Percentiles rank a stretch among this genome's conserved stretches.
These are phyloP conservation scores for Umbelopsis sp. DNA, from an alignment of 371 early-diverging fungal species.

Conservation along the genomic window DNA sequence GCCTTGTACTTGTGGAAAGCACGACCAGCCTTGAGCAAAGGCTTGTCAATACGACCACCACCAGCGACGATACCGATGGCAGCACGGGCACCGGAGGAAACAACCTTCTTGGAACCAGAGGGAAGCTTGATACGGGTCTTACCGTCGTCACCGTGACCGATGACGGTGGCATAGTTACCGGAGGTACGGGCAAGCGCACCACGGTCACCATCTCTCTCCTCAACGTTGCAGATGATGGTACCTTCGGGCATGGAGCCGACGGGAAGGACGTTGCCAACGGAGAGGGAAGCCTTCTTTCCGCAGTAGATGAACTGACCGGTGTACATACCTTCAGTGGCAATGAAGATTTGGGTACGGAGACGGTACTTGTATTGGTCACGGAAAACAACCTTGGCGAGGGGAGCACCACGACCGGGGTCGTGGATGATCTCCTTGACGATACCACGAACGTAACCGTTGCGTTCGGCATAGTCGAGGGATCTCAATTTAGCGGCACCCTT, in stretches of 20 bases:
- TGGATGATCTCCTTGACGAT: conserved; percentile 97
- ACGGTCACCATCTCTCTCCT: conserved; percentile 98
- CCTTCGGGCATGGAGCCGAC: conserved; percentile 98
- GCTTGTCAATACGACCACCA: conserved; percentile 99
- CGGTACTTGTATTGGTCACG: conserved; percentile 74
- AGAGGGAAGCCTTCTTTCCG: conserved; percentile 98
- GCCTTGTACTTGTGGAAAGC: conserved; percentile 98
- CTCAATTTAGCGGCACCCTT: conserved; percentile 95
- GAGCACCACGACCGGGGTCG: conserved; percentile 99
- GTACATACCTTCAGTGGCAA: conserved; percentile 99
- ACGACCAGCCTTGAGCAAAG: conserved; percentile 99
- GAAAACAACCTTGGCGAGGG: conserved; percentile 85
- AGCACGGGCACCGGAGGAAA: conserved; percentile 93
- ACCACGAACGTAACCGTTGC: conserved; percentile 92
- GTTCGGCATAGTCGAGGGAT: conserved; percentile 90
- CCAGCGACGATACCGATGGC: conserved; percentile 99
- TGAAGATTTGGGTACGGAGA: conserved; percentile 90
- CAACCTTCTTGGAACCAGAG: conserved; percentile 97
- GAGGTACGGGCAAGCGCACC: conserved; percentile 98
- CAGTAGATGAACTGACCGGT: conserved; percentile 99
- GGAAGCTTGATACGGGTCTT: conserved; percentile 97
- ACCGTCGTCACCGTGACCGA: conserved; percentile 99
- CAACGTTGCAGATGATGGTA: conserved; percentile 98
- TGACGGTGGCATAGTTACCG: conserved; percentile 99
- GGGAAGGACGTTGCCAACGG: conserved; percentile 97